Evolutionary conservation across 805 yeast genomes (phyloP), one percentile per base, ranked within the genome.

Genomic region (Kuraishia piskuri): DNA sequence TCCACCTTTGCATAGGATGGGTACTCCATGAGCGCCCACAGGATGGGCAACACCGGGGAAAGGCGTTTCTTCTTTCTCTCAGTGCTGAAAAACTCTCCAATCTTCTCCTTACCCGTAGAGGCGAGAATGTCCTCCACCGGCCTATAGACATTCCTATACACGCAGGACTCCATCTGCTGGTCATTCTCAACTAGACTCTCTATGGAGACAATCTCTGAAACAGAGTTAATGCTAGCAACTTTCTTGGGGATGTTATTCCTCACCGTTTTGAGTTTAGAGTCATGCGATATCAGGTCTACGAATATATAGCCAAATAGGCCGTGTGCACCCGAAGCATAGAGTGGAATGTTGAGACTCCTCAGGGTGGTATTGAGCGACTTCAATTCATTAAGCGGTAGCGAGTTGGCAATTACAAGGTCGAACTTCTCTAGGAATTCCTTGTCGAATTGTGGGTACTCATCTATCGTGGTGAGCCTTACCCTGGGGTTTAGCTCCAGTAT

Each of bases 231-330:
- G 2, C 70, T 68, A 3, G 90, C 92, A 7, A 78, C 55, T 51
- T 72, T 69, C 12, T 86, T 78, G n/a, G 77, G 64, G 8, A 71
- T 63, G 22, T 73, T 69, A 46, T 81, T 78, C 53, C 72, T 76
- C 49, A 78, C 79, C 53, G 75, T 77, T 45, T 79, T 82, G 49
- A 78, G 76, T 2, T 68, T 69, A 2, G 88, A 75, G 31, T 74
- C 72, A 67, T 88, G 90, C 49, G 73, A 65, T 10, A 89, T 78
- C 56, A 92, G 73, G 67, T 94, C 99, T 2, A 83, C 82, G 63
- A 91, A 85, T 1, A 89, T 77, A 61, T 80, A 88, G 1, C 96
- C 96, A 65, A 79, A 90, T 63, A 91, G 70, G 0, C 99, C 99
- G 65, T 86, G 86, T 2, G 82, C 63, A 0, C 84, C 85, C 1